Conservation (phyloP, 805 yeast species). For the Cyberlindnera samutprakarnensis region DNA sequence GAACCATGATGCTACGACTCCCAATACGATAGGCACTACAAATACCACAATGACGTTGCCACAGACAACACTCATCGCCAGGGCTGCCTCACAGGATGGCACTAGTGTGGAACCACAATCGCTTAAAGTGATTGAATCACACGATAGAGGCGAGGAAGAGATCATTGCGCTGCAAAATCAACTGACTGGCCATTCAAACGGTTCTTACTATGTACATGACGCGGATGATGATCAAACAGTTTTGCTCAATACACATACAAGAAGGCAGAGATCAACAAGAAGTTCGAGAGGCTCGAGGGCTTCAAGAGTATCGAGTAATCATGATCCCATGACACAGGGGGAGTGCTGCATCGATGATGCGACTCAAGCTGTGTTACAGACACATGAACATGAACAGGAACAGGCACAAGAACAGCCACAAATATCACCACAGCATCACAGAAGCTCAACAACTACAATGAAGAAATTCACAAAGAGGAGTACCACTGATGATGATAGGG, state of each 20-base stretch:
- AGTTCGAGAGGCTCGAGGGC: slow-evolving; percentile 28
- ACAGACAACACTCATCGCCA: no score
- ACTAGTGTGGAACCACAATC: no score
- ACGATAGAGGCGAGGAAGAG: not conserved
- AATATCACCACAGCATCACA: no score
- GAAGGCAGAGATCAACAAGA: slow-evolving; percentile 15
- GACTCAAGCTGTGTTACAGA: no score
- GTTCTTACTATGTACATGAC: slow-evolving; percentile 30
- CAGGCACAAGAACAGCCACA: no score
- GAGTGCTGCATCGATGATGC: slow-evolving; percentile 40
- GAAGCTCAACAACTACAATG: slow-evolving; percentile 10
- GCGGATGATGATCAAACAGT: slow-evolving; percentile 25
- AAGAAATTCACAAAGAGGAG: slow-evolving; percentile 27
- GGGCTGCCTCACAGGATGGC: no score
- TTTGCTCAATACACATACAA: slow-evolving; percentile 25
- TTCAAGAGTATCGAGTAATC: no score
- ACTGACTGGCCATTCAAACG: slow-evolving; percentile 13
- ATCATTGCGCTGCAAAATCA: not conserved
- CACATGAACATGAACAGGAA: no score
- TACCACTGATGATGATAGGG: slow-evolving; percentile 44
- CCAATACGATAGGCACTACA: no score
- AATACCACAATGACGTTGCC: no score
- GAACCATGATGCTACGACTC: no score
- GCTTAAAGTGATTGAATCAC: no score
- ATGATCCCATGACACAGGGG: slow-evolving; percentile 42